Conservation (phyloP, 208 protist species). For the Sergeia podlipaevii region DNA sequence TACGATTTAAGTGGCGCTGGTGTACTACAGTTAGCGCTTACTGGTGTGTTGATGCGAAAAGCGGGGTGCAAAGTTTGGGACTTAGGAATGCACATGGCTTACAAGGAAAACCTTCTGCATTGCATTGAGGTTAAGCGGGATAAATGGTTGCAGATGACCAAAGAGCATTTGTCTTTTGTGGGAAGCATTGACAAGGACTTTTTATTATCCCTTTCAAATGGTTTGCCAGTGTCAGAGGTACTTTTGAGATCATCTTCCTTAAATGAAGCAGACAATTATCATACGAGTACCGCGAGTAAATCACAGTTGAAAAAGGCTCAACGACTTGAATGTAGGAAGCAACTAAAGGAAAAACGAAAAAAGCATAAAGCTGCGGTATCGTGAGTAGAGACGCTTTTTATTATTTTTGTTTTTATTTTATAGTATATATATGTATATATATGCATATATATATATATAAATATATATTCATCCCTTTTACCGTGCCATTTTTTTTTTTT, state of each 20-base stretch:
- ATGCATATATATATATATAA: too few relatives aligned
- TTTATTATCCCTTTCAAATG: slow-evolving; percentile 7
- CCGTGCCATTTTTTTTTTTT: slow-evolving; percentile 5
- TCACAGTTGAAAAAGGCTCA: slow-evolving; percentile 18
- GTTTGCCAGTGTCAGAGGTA: slow-evolving; percentile 16
- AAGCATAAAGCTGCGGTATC: too few relatives aligned
- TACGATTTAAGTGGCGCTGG: slow-evolving; percentile 74
- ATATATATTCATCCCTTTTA: neutral
- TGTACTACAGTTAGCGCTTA: slow-evolving; percentile 57
- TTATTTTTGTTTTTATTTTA: too few relatives aligned
- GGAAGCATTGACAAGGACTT: slow-evolving; percentile 16
- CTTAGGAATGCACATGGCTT: slow-evolving; percentile 83
- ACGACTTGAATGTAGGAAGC: slow-evolving; percentile 7
- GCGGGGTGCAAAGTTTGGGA: slow-evolving; percentile 79
- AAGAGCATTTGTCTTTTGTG: slow-evolving; percentile 8
- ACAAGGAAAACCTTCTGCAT: slow-evolving; percentile 50
- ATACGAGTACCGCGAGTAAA: slow-evolving; percentile 17
- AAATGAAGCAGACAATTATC: too few relatives aligned
- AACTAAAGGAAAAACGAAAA: slow-evolving; percentile 5
- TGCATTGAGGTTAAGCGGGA: slow-evolving; percentile 29
- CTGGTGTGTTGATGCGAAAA: slow-evolving; percentile 33
- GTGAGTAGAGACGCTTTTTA: too few relatives aligned
- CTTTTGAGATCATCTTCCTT: too few relatives aligned
- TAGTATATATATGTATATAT: too few relatives aligned
- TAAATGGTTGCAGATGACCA: slow-evolving; percentile 42